Base-by-base conservation (phyloP, 352 stramenopile genomes). In the Elongisporangium senticosum region DNA sequence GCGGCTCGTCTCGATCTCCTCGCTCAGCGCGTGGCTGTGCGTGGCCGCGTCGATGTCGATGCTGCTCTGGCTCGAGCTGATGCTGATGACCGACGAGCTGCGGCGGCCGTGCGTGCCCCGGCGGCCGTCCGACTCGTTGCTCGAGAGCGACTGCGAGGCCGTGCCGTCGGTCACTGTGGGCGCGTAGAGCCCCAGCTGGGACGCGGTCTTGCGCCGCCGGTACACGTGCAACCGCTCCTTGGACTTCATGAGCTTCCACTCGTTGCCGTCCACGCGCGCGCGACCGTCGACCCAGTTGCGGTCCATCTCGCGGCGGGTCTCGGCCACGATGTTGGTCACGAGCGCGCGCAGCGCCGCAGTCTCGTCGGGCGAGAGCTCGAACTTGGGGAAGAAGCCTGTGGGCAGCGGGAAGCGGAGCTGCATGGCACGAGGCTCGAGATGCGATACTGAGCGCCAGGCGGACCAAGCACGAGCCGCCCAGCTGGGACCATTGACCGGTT, bases 361-460 rank as follows among this genome's bases (percentile, higher is more conserved):
- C 65, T 90, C 77, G 47, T 77, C 62, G 8, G 75, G 64, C 43
- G 76, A 66, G 59, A 90, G 72, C 56, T 90, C 77, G 58, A 90
- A 87, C 65, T 77, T 79, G 67, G 77, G 75, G 60, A 90, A 90
- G 67, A 86, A 88, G n/a, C 72, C 74, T 39, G 65, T 59, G 11
- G 80, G 80, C 21, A 90, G 58, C 19, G 80, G 80, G 69, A 90
- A 90, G 43, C 78, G 79, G 58, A 88, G 80, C 39, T 86, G 77
- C 80, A 90, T 89, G 55, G n/a, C 23, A 53, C 37, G 19, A 54
- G 50, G 33, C 33, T 43, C 11, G 13, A 15, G 33, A 43, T 43
- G 33, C 33, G 33, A 43, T 43, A 17, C 33, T 43, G 33, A 43
- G 33, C 26, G 6, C 26, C 26, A 37, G 26, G 8, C 26, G 26